Conservation (phyloP, 768 basidiomycete species). For the Russula griseocarnosa region DNA sequence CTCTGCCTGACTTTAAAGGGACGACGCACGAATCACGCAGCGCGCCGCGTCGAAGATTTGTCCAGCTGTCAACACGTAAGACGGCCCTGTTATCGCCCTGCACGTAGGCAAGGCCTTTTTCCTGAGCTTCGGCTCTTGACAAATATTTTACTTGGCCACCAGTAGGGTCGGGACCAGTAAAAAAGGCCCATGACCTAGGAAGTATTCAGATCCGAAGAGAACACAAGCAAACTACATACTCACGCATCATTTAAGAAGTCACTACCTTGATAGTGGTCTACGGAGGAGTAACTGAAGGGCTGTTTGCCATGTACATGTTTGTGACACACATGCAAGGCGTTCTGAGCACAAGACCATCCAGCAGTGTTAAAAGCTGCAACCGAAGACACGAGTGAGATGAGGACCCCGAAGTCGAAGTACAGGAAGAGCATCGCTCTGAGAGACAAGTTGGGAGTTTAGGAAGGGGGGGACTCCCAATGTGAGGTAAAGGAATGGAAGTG, state of each 20-base stretch:
- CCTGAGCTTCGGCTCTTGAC: neutral
- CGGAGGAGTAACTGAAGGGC: neutral
- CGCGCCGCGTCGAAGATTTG: conserved; percentile 1
- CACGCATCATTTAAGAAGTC: neutral
- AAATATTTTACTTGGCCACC: neutral
- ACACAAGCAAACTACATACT: neutral
- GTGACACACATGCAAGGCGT: neutral
- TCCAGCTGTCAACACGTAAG: neutral
- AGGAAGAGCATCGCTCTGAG: neutral
- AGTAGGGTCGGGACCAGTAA: neutral
- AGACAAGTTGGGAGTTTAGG: neutral
- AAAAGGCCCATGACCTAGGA: conserved; percentile 8
- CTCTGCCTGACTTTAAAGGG: no score
- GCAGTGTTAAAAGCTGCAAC: neutral
- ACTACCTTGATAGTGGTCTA: neutral
- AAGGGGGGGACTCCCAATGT: neutral
- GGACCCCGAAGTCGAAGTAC: neutral
- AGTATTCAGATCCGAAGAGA: neutral
- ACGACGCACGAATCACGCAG: conserved; percentile 20
- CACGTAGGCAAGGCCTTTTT: neutral
- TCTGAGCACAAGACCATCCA: neutral
- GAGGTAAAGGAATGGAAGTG: neutral
- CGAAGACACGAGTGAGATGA: neutral
- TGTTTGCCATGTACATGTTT: neutral
- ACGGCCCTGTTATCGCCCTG: neutral